Evolutionary conservation across 2,329 filamentous ascomycete genomes (phyloP), one percentile per base, ranked within the genome.

Genomic region (Epichloe aotearoae): DNA sequence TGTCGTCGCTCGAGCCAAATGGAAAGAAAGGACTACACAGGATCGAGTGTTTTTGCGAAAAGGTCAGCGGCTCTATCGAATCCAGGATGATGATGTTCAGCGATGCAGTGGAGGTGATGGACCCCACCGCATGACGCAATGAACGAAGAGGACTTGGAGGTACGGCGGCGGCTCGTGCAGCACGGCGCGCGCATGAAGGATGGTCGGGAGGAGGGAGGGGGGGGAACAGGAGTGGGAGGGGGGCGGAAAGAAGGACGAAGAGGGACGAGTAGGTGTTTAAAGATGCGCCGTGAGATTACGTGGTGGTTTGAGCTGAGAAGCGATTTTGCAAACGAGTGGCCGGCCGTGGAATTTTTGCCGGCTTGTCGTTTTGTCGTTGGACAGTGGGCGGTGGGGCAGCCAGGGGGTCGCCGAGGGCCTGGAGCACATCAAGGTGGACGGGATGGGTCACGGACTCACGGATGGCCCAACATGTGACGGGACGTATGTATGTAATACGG

Each of bases 81-180:
- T 81, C 78, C 77, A 81, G 74, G 64, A 68, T 79, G 74, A 73
- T 66, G 59, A 51, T 53, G 53, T 49, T 59, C 56, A 60, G 58
- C 62, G 66, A 66, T 73, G 74, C 74, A 72, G 74, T 72, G 74
- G 77, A 78, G 75, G 65, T 59, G 57, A 62, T 67, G 73, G 76
- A 76, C 65, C 62, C 64, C 73, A 71, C 78, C 71, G 74, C 79
- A 82, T 81, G 61, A 64, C 73, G 68, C 59, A 56, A 59, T 61
- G 52, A 51, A 54, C 52, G 50, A 46, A 12, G 41, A 50, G 33
- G n/a, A 47, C 41, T 44, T 26, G 15, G 30, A 39, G 14, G 46
- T 40, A 42, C 39, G 49, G 46, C 45, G 44, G 41, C 46, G 41
- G 49, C 50, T 34, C 46, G 47, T 15, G 44, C 30, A 37, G 51